Base-by-base conservation (phyloP, 805 yeast genomes). In the Saccharomycopsis fermentans region DNA sequence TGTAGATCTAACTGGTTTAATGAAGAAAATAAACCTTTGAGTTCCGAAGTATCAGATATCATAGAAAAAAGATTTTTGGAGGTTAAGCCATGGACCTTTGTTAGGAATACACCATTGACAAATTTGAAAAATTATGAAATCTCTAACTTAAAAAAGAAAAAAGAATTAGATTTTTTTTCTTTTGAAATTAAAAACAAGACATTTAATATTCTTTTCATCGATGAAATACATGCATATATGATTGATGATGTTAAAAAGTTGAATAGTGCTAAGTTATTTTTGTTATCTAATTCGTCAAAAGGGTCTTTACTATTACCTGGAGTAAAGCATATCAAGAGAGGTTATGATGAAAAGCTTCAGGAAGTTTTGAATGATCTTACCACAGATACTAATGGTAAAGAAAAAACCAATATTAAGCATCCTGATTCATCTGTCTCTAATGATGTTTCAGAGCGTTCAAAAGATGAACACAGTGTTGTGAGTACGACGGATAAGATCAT, bases 1-100 rank as follows among this genome's bases (percentile, higher is more conserved):
- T 75, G 96, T 52, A 73, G 97, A 57, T 96, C 96, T 0, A 69
- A 82, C 1, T 92, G 98, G 98, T 90, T 89, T 68, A 71, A 75
- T 39, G 67, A 78, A 9, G 80, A 80, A 55, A 81, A 81, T 0
- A 65, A 66, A 4, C 95, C 95, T 0, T 70, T 89, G 29, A 66
- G 75, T 9, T 73, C 73, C 1, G 69, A 71, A 1, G 59, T 83
- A 4, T 74, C 94, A 0, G 71, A 74, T 0, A 81, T 79, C 58
- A 65, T 91, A 21, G 97, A 91, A 68, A 65, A 65, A 4, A 80
- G 80, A 0, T 87, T 79, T 66, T 61, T 66, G 17, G 65, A 67
- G 12, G 66, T 77, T 48, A 71, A 74, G 58, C 77, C 81, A 9
- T 54, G 55, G 55, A 37, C 32, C 17, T 56, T 56, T 36, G 16